Base-by-base conservation (phyloP, 768 basidiomycete species). In the Termitomyces sp. region DNA sequence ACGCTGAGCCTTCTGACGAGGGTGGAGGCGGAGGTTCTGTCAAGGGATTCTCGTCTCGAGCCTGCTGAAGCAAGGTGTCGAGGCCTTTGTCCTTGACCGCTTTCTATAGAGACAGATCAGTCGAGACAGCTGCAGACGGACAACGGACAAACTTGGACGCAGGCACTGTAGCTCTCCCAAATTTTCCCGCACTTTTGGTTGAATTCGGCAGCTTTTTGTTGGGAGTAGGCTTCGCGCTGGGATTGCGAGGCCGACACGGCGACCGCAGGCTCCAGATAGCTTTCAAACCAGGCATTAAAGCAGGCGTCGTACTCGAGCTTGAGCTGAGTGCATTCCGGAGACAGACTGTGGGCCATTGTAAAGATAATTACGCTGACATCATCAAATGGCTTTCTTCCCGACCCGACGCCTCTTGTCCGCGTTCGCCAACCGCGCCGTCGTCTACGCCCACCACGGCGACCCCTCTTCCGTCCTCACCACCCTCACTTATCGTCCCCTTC, bases 211-310 rank as follows among this genome's bases (percentile, higher is more conserved):
- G 93, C 91, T 73, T 95, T 95, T 59, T 82, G 73, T 65, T 86
- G 84, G 3, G 89, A 85, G 66, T 88, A 87, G 48, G 77, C 81
- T 16, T 79, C 74, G 49, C 84, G 83, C 57, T 81, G 75, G 54
- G 79, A 75, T 13, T 72, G 61, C 6, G 70, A 69, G 6, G 76
- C 64, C 27, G 74, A 65, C 16, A 73, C 73, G 15, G 78, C 72
- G 18, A 88, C 77, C 11, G 85, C 86, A 9, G 94, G 94, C 67
- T 94, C 89, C 24, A 98, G 85, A 71, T 98, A 99, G 12, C 92
- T 93, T 72, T 97, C 95, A 65, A 99, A 95, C 96, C 95, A 98
- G 8, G 89, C 84, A 67, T 97, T 97, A 77, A 98, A 98, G 78
- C 95, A 98, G 0, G 90, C 78, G 72, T 98, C 95, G 70, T 97